Base-by-base conservation (phyloP, 495 filamentous ascomycete genomes). In the Letharia columbiana region DNA sequence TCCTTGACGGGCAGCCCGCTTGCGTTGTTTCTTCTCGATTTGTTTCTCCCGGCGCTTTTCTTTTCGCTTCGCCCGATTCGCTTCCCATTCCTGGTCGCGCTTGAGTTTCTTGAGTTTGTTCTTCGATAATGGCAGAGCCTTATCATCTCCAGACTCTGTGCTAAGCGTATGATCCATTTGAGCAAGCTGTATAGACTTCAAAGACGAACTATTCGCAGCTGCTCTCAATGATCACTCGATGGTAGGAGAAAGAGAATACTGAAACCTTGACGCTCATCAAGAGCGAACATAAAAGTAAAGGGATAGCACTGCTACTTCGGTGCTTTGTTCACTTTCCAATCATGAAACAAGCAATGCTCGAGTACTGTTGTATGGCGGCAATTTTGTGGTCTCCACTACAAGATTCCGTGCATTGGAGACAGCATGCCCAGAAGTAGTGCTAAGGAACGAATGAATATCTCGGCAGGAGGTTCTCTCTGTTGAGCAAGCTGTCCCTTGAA, bases 21-120 rank as follows among this genome's bases (percentile, higher is more conserved):
- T 86, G 20, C 84, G 81, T 57, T 86, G 82, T 66, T 87, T 87
- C 67, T 84, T 86, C 28, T 84, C 81, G 58, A 82, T 77, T 8
- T 81, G 77, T 73, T 91, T 92, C 66, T 91, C 86, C 73, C 87
- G 90, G 39, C 90, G 86, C 60, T 83, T 83, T 8, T 71, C 76
- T 71, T 88, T 91, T 72, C 91, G 89, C n/a, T 80, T 77, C 18
- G 86, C 86, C 62, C 84, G 86, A 18, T 80, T 81, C 10, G 81
- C 82, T 63, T 91, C 89, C 84, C 86, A 92, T 73, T 79, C 75
- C 72, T 90, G 78, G 65, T 82, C 78, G 42, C 83, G 82, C 41
- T 76, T 81, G 37, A 91, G 77, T 71, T 89, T 91, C 75, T 93
- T 96, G 58, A 85, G 74, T 67, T 91, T 87, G 68, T 85, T 92